Percentiles rank a stretch among this genome's conserved stretches.
Evolutionary conservation across 202 grass and related monocot species (phyloP).

Genomic region (Elaeis oleifera): DNA sequence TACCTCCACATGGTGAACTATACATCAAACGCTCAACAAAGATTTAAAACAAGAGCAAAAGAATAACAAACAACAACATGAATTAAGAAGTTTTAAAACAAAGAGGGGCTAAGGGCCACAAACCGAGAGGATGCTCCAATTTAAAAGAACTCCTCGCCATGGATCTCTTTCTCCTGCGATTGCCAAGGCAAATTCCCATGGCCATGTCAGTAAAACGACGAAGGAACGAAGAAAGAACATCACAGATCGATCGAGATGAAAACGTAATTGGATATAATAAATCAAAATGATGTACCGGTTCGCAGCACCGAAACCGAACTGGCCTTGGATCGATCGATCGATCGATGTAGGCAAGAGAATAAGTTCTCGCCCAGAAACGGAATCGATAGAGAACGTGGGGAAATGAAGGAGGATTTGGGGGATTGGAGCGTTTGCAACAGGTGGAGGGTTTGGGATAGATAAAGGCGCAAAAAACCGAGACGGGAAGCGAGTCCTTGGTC

Average conservation of each 20-base stretch:
- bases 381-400: too few species aligned
- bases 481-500: too few species aligned
- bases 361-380: too few species aligned
- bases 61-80: too few species aligned
- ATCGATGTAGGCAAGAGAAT: not conserved
- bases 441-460: too few species aligned
- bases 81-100: not conserved
- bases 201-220: not conserved
- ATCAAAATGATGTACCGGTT: not conserved
- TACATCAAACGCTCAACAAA: too few species aligned
- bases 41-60: too few species aligned
- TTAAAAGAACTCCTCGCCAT: slow-evolving; percentile 13
- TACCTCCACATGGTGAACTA: too few species aligned
- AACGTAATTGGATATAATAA: too few species aligned
- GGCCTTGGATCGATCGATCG: not conserved
- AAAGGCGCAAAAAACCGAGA: too few species aligned
- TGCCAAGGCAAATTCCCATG: not conserved
- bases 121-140: slow-evolving; percentile 15
- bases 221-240: not conserved
- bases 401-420: too few species aligned
- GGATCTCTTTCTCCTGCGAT: not conserved
- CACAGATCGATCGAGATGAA: not conserved
- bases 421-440: too few species aligned
- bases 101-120: not conserved
- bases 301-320: not conserved